These are phyloP conservation scores for Allantophomopsis lycopodina DNA, from an alignment of 2,329 filamentous ascomycete genomes.

Conservation along the genomic window DNA sequence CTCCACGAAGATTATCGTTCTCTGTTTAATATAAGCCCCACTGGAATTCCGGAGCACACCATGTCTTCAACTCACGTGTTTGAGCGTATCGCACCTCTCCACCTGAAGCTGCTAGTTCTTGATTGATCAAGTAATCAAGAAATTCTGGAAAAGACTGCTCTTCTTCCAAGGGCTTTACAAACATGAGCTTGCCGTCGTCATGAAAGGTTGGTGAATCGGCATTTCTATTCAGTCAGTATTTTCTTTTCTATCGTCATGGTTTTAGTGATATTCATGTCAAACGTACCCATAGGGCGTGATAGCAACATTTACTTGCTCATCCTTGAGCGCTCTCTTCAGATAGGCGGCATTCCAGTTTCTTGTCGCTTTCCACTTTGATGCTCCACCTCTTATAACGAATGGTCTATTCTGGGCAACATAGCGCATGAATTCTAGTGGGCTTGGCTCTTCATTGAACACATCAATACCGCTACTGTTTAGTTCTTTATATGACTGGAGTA, in stretches of 20 bases:
- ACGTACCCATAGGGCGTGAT: constrained; percentile 59
- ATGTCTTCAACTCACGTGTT: constrained; percentile 38
- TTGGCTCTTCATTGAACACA: constrained; percentile 50
- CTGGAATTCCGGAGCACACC: not conserved
- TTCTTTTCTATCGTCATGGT: constrained; percentile 11
- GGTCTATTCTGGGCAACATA: constrained; percentile 62
- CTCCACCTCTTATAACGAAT: constrained; percentile 55
- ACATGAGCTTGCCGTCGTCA: constrained; percentile 26
- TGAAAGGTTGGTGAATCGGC: constrained; percentile 37
- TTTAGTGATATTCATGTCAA: constrained; percentile 1
- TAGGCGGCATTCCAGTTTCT: constrained; percentile 48
- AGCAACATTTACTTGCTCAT: constrained; percentile 56
- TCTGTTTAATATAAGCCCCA: constrained; percentile 28
- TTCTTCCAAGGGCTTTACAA: constrained; percentile 62
- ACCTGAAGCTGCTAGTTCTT: constrained; percentile 28
- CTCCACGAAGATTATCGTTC: constrained; percentile 68
- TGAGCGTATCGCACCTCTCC: constrained; percentile 57
- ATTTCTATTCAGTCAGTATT: constrained; percentile 17
- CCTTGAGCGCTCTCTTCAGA: constrained; percentile 38
- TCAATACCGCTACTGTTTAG: constrained; percentile 50
- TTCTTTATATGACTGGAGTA: constrained; percentile 60
- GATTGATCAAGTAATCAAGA: constrained; percentile 42
- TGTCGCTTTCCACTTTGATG: constrained; percentile 47
- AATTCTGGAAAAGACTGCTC: constrained; percentile 48
- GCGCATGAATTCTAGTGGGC: constrained; percentile 67